Conservation (phyloP, 23 red algal genomes). For the Pyropia haitanensis region DNA sequence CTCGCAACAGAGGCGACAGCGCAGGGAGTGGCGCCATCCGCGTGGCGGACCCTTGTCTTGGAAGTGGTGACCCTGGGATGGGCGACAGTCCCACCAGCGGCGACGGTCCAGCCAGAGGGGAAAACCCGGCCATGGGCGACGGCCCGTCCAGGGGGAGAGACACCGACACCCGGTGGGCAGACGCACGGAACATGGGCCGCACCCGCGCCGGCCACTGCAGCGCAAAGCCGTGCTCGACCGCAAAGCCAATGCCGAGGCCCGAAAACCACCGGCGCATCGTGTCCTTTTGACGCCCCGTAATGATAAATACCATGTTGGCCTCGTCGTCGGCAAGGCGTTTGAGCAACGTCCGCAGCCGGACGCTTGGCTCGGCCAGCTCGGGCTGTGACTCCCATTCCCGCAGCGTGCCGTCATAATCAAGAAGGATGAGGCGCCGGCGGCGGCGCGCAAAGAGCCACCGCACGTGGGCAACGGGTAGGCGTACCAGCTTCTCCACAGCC, state of each 20-base stretch:
- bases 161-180: no score
- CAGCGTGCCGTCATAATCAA: conserved; percentile 95
- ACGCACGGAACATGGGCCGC: conserved; percentile 15
- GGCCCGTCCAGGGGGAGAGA: no score
- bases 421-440: conserved; percentile 51
- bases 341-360: conserved; percentile 23
- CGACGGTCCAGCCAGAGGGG: background rate
- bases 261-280: conserved; percentile 71
- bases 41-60: background rate
- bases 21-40: conserved; percentile 12
- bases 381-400: conserved; percentile 59
- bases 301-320: conserved; percentile 76
- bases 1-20: no score
- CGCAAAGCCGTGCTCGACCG: conserved; percentile 83
- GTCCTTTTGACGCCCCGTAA: conserved; percentile 76
- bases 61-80: background rate
- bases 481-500: conserved; percentile 32
- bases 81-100: background rate
- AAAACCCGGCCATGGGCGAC: background rate
- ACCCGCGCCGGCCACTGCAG: conserved; percentile 75
- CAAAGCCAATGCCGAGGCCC: conserved; percentile 57
- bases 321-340: conserved; percentile 13
- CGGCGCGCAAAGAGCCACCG: conserved; percentile 13
- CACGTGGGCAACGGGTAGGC: conserved; percentile 11
- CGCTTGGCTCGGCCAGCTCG: conserved; percentile 55